Base-by-base conservation (phyloP, 345 rosid genomes). In the Carallia pectinifolia region DNA sequence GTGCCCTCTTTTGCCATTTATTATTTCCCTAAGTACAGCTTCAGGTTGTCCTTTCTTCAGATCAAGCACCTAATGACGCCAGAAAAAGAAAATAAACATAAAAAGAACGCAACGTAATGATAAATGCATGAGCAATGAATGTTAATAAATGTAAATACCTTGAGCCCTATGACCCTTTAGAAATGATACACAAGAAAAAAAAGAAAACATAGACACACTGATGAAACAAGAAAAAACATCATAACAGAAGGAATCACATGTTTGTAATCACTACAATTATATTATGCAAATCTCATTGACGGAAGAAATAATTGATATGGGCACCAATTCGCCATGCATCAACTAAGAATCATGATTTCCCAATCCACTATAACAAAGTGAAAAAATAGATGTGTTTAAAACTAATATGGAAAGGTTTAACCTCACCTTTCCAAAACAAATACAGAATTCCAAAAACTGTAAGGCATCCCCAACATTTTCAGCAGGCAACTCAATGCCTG, bases 371-470 rank as follows among this genome's bases (percentile, higher is more conserved):
- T 13, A 8, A 47, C 19, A 17, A 60, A 6, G 47, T 47, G 37
- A 56, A 40, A 13, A 58, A n/a, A 55, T 33, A 10, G 48, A 40
- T 33, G 39, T n/a, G 55, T 38, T 18, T 61, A 16, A n/a, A 38
- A 48, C 39, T 30, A 39, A 72, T 47, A 27, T 1, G 53, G 0
- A 3, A 38, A n/a, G 27, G 78, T 16, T 19, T 58, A 64, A 58
- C 47, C 63, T 58, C 81, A 86, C 99, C 97, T 83, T 73, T 54
- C 85, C 85, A 80, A 95, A 95, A 77, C 96, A 84, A 48, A 87
- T 77, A 81, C 92, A 90, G 72, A 95, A 95, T 73, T 90, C 92
- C 53, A 90, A 62, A 73, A 95, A 92, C 70, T 91, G 99, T 66
- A 95, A 75, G 65, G 85, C 88, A 38, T 81, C 76, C 50, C 97